Conservation (phyloP, 108 stramenopile genomes). For the Pseudonitzschia multistriata region DNA sequence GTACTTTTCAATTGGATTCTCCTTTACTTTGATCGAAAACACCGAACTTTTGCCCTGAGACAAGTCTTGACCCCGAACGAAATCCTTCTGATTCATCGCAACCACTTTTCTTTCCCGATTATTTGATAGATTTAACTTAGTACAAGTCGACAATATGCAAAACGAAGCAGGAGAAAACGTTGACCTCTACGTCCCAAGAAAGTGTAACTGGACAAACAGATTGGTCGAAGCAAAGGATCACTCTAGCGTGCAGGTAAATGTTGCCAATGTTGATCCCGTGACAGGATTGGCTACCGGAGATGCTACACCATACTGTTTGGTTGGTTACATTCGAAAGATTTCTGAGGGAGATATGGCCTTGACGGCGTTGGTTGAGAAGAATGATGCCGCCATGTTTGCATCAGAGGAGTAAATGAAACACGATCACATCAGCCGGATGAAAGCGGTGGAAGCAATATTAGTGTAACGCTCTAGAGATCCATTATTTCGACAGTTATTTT, state of each 20-base stretch:
- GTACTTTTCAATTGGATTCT: neutral
- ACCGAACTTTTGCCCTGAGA: too few relatives aligned
- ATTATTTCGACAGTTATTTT: too few relatives aligned
- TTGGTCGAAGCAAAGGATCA: conserved; percentile 93
- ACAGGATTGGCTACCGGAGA: conserved; percentile 91
- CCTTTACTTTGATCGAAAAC: neutral
- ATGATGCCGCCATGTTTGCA: conserved; percentile 50
- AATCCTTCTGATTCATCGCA: too few relatives aligned
- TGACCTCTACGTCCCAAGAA: conserved; percentile 97
- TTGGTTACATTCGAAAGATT: conserved; percentile 93
- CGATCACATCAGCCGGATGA: too few relatives aligned
- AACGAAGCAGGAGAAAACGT: conserved; percentile 96
- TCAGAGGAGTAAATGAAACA: conserved; percentile 13
- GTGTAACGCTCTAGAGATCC: too few relatives aligned
- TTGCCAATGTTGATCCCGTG: conserved; percentile 93
- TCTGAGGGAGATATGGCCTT: conserved; percentile 91
- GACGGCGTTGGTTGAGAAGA: conserved; percentile 69
- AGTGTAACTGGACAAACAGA: conserved; percentile 97
- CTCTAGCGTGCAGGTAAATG: conserved; percentile 95
- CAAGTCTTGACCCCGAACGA: too few relatives aligned
- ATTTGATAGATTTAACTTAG: neutral
- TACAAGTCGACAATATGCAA: conserved; percentile 70
- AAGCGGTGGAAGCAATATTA: too few relatives aligned
- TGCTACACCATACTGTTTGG: conserved; percentile 73
- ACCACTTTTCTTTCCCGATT: neutral